Evolutionary conservation across 169 alveolate genomes (phyloP), one percentile per base, ranked within the genome.

Genomic region (Eimeria zaria): DNA sequence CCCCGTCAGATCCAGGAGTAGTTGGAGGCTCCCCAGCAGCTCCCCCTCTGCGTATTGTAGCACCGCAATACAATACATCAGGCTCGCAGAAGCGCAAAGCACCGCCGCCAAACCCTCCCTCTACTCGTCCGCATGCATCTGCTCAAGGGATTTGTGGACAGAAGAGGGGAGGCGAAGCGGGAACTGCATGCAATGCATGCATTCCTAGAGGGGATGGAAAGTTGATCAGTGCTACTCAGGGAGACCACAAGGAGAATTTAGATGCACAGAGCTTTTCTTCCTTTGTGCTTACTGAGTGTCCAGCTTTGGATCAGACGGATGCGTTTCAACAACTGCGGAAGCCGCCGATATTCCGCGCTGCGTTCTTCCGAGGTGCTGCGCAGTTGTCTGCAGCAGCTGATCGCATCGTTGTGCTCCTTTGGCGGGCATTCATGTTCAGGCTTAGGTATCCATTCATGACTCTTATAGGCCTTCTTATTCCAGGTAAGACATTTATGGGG

Each of bases 391-490:
- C 69, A 87, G 64, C 81, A 33, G 20, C 93, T 22, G 93, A 87
- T 73, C 93, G 93, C 27, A 44, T 87, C 33, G 18, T 39, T 6
- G 93, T 87, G 78, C 83, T 87, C 46, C 93, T 87, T 14, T 87
- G 93, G 93, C 78, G 93, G n/a, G 93, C 93, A 5, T 62, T 87
- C 44, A 64, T 27, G 41, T 64, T 87, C 93, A 58, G 71, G 7
- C 48, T 64, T 30, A 58, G 93, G 73, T 87, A 87, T 36, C 93
- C 93, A 1, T 22, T 87, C 30, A 60, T 64, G 81, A 87, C 64
- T 11, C 93, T 87, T 62, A 58, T 87, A 62, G 93, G 93, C 93
- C 41, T 87, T 39, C 44, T 87, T 16, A 83, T 36, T 87, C 93
- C 93, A 87, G 93, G 93, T 87, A 33, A 87, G 93, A 53, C 83